These are phyloP conservation scores for Penicillium sp. DNA, from an alignment of 2,329 filamentous ascomycete species.

Conservation along the genomic window DNA sequence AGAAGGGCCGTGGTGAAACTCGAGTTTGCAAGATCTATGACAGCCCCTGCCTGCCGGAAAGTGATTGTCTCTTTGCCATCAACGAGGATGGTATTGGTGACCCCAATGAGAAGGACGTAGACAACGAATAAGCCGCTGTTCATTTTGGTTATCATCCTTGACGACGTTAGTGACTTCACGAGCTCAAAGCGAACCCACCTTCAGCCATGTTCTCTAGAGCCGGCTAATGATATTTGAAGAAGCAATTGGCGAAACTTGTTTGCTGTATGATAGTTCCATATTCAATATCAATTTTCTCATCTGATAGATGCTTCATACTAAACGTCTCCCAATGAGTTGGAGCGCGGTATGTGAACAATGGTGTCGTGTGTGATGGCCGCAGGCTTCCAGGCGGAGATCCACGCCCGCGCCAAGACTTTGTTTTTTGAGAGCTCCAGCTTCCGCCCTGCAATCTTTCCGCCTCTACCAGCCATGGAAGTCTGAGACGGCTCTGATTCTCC, in stretches of 20 bases:
- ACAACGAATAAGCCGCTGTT: slow-evolving; percentile 62
- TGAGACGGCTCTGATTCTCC: slow-evolving; percentile 25
- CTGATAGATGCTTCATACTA: too few relatives aligned
- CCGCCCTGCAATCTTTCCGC: slow-evolving; percentile 29
- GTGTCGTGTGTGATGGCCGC: too few relatives aligned
- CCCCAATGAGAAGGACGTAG: slow-evolving; percentile 89
- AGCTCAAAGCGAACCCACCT: slow-evolving; percentile 11
- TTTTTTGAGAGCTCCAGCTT: slow-evolving; percentile 36
- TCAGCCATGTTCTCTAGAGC: background rate
- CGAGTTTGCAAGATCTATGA: slow-evolving; percentile 99
- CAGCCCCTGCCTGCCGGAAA: slow-evolving; percentile 93
- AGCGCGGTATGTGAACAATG: background rate
- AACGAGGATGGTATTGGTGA: slow-evolving; percentile 96
- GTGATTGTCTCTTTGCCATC: slow-evolving; percentile 94
- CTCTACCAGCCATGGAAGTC: slow-evolving; percentile 32
- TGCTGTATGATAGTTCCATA: too few relatives aligned
- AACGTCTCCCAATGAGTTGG: too few relatives aligned
- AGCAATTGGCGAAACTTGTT: too few relatives aligned
- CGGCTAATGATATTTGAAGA: background rate
- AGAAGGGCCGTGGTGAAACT: slow-evolving; percentile 93
- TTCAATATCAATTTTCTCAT: too few relatives aligned
- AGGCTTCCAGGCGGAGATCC: too few relatives aligned
- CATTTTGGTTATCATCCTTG: slow-evolving; percentile 13
- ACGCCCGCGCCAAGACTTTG: slow-evolving; percentile 38
- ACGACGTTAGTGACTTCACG: slow-evolving; percentile 27